A percentile compares a stretch with the other conserved stretches of the same genome.
phyloP scores from a whole-genome alignment of 2,329 filamentous ascomycete species.

The Botrytis fragariae region DNA sequence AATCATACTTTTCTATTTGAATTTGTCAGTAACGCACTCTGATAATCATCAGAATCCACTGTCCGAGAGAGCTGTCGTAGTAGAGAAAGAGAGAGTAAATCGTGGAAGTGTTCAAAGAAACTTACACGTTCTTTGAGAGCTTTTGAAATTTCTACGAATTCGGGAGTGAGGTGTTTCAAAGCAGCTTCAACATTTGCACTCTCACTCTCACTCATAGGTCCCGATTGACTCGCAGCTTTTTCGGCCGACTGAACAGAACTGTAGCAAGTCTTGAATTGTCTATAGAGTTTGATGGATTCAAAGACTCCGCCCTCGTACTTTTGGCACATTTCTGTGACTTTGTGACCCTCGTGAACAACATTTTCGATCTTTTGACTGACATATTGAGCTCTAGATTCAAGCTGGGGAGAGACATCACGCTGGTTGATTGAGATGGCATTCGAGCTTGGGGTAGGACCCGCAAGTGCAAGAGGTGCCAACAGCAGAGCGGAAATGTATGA shows the following conservation, averaged over 20 bases:
- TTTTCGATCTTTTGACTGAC: neutral
- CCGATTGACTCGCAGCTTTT: neutral
- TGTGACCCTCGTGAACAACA: neutral
- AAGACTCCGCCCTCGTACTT: neutral
- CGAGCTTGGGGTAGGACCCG: neutral
- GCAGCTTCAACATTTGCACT: neutral
- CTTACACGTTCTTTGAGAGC: neutral
- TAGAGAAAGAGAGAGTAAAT: neutral
- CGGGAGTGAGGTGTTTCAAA: neutral
- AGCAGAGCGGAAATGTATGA: neutral
- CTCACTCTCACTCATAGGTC: neutral
- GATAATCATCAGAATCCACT: neutral
- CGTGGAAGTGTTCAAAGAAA: neutral
- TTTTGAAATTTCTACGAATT: neutral
- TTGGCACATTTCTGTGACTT: neutral
- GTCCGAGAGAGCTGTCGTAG: too few species aligned
- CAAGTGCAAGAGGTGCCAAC: conserved; percentile 5
- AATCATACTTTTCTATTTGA: neutral
- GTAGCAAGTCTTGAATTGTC: neutral
- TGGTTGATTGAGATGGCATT: neutral
- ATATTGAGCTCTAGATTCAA: neutral
- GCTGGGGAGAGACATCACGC: neutral
- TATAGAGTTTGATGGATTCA: neutral
- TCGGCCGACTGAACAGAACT: neutral
- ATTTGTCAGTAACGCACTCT: neutral